These are phyloP conservation scores for Ziziphus jujuba DNA, from an alignment of 306 rosid genomes.

Conservation along the genomic window DNA sequence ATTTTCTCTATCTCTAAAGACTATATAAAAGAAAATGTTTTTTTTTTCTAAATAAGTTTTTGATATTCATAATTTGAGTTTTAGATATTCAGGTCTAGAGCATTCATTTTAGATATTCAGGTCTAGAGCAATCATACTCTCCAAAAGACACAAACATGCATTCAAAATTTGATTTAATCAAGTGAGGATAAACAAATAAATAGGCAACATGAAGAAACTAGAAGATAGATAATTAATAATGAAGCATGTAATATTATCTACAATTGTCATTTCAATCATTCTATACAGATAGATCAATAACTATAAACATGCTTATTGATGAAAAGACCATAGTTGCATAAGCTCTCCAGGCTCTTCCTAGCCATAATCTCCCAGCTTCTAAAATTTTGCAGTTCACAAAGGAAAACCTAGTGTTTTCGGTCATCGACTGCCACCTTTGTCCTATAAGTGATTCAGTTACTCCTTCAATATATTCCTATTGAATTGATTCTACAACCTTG, in stretches of 20 bases:
- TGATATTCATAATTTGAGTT: too few species aligned
- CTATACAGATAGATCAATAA: constrained; percentile 66
- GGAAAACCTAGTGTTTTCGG: constrained; percentile 62
- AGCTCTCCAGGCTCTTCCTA: constrained; percentile 83
- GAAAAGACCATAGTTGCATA: constrained; percentile 64
- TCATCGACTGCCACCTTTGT: constrained; percentile 47
- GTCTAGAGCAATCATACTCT: constrained; percentile 61
- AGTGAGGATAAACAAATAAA: too few species aligned
- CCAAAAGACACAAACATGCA: constrained; percentile 67
- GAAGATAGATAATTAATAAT: too few species aligned
- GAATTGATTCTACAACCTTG: constrained; percentile 60
- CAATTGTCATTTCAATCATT: constrained; percentile 70
- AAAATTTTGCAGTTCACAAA: constrained; percentile 70
- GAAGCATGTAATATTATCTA: constrained; percentile 50
- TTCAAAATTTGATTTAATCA: too few species aligned
- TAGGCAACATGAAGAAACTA: too few species aligned
- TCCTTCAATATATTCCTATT: constrained; percentile 42
- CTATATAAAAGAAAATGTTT: too few species aligned
- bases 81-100: too few species aligned
- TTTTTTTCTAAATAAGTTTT: too few species aligned
- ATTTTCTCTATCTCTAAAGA: too few species aligned
- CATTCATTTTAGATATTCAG: too few species aligned
- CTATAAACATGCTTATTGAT: constrained; percentile 58
- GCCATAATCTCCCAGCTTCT: constrained; percentile 82
- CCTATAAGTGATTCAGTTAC: constrained; percentile 78